A percentile compares a stretch with the other conserved stretches of the same genome.
These are phyloP conservation scores for Nakazawaea laoshanensis DNA, from an alignment of 805 yeast genomes.

Conservation along the genomic window DNA sequence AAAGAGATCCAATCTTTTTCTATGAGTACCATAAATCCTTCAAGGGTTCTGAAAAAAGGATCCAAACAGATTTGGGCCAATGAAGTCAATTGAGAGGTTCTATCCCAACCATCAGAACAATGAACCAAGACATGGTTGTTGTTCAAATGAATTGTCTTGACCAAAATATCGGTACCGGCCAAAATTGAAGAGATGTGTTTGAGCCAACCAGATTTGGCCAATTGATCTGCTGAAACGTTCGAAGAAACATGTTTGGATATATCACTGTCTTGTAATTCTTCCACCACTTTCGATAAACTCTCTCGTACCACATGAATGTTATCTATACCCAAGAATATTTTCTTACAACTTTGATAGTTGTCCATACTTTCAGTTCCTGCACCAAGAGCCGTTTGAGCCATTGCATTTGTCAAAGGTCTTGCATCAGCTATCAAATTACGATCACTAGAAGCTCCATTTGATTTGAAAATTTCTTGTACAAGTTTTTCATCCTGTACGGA, in stretches of 20 bases:
- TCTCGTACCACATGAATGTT: slow-evolving; percentile 95
- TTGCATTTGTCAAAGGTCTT: slow-evolving; percentile 87
- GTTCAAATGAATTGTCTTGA: slow-evolving; percentile 75
- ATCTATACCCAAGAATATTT: slow-evolving; percentile 83
- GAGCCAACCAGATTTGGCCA: slow-evolving; percentile 73
- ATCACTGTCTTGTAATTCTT: slow-evolving; percentile 63
- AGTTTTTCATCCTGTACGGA: slow-evolving; percentile 89
- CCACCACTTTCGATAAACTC: slow-evolving; percentile 54
- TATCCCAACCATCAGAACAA: slow-evolving; percentile 98
- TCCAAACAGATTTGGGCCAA: slow-evolving; percentile 81
- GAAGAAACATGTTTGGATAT: slow-evolving; percentile 28
- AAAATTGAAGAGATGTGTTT: slow-evolving; percentile 60
- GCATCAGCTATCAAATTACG: slow-evolving; percentile 77
- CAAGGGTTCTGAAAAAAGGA: slow-evolving; percentile 79
- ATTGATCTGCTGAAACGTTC: slow-evolving; percentile 39
- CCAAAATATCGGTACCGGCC: slow-evolving; percentile 68
- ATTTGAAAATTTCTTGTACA: slow-evolving; percentile 61
- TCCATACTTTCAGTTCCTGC: slow-evolving; percentile 97
- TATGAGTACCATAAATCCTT: slow-evolving; percentile 77
- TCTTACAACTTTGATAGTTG: slow-evolving; percentile 57
- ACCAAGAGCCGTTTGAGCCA: slow-evolving; percentile 94
- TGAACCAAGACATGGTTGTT: slow-evolving; percentile 80
- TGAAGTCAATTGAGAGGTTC: slow-evolving; percentile 86
- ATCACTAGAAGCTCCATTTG: slow-evolving; percentile 31
- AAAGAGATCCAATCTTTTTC: slow-evolving; percentile 96